Base-by-base conservation (phyloP, 1,139 yeast species). In the Kodamaea sp. region DNA sequence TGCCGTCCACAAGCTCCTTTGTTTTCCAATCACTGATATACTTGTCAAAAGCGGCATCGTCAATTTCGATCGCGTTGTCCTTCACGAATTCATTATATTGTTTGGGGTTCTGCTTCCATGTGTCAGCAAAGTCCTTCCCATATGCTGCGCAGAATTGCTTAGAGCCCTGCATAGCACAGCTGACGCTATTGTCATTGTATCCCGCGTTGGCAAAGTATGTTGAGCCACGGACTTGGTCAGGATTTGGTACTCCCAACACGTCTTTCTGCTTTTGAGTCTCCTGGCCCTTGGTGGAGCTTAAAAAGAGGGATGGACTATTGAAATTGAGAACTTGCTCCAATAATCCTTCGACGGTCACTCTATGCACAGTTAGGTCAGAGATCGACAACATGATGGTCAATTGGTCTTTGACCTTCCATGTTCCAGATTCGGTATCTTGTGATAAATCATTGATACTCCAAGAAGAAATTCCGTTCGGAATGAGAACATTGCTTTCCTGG, bases 281-380 rank as follows among this genome's bases (percentile, higher is more conserved):
- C 16, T 29, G 22, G 13, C 11, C 20, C 13, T 15, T 11, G 6
- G 18, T 18, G 10, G 29, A 9, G 7, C 15, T 11, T 15, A 29
- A 18, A 13, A 30, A 11, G 8, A 36, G n/a, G 2, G 26, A 7
- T 4, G 39, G 39, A 6, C 25, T 21, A 12, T 32, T 46, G 7
- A 46, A 18, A 9, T 43, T 39, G 13, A 58, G 32, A 7, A 63
- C 26, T 14, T 49, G 42, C 12, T 51, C 44, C 23, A 66, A 42
- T 2, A 66, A 36, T 0, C 70, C 70, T 35, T 58, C 58, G 7
- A 67, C 46, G 39, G 57, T 57, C 4, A 68, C 45, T n/a, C 53
- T 44, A 32, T 61, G 58, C 21, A 63, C 64, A 1, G 69, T 63
- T 19, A 52, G 51, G 41, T 68, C 75, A 5, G 66, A 51, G 14